These are phyloP conservation scores for Pyropia yezoensis DNA, from an alignment of 23 red algal species.

Conservation along the genomic window DNA sequence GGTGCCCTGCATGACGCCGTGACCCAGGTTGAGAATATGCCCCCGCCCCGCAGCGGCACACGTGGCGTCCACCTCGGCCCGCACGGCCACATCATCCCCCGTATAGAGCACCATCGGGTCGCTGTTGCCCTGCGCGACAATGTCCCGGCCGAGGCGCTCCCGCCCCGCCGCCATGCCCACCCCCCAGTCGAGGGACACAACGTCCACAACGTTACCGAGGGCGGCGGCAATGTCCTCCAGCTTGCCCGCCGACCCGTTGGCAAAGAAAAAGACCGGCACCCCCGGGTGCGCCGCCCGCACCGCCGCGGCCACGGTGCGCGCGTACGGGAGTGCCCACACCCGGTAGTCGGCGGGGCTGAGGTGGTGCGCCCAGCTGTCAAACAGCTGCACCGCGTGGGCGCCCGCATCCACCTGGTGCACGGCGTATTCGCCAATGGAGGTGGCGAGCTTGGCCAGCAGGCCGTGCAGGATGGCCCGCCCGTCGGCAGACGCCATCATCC, in stretches of 20 bases:
- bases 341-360: constrained; percentile 66
- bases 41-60: constrained; percentile 32
- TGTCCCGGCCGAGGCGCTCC: constrained; percentile 8
- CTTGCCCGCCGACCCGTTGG: constrained; percentile 74
- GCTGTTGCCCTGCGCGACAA: constrained; percentile 80
- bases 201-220: constrained; percentile 35
- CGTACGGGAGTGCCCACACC: constrained; percentile 45
- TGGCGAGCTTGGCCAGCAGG: constrained; percentile 38
- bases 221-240: constrained; percentile 8
- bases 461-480: background rate
- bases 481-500: constrained; percentile 38
- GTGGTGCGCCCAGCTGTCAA: constrained; percentile 90
- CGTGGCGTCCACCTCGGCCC: constrained; percentile 32
- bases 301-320: background rate
- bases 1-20: constrained; percentile 70
- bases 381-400: constrained; percentile 82
- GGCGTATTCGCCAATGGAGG: constrained; percentile 51
- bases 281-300: constrained; percentile 29
- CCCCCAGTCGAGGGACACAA: constrained; percentile 66
- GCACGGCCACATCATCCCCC: constrained; percentile 24
- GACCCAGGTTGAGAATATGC: constrained; percentile 77
- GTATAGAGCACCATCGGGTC: constrained; percentile 54
- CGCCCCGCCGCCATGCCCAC: constrained; percentile 56
- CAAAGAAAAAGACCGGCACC: constrained; percentile 67
- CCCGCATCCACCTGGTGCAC: constrained; percentile 54